Base-by-base conservation (phyloP, 2,329 filamentous ascomycete species). In the Scolecobasidium constrictum region DNA sequence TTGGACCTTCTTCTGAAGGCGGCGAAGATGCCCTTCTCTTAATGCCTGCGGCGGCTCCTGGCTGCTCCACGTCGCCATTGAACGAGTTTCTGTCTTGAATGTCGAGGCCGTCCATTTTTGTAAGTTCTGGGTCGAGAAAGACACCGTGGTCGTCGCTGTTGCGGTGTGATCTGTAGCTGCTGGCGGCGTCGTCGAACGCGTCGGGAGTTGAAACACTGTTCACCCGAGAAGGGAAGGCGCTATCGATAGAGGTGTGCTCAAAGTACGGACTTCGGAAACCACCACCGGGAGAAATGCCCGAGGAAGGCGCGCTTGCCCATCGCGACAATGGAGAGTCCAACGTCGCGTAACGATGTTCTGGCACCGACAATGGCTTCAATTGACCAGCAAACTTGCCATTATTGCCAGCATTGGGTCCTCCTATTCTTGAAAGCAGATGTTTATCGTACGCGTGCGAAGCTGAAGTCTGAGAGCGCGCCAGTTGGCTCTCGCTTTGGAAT, bases 1-100 rank as follows among this genome's bases (percentile, higher is more conserved):
- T 53, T 40, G 67, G 19, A 15, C 33, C 33, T 11, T 22, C 67
- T 52, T 79, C 76, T 44, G 71, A 67, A 31, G 77, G 77, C 16
- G 78, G 75, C 42, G 75, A 79, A 12, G 75, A 78, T 47, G 78
- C 78, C 45, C 77, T 69, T 54, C 78, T 68, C 58, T 82, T 83
- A 51, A 74, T 71, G 38, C 77, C 75, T 43, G 70, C 66, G 52
- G 66, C 71, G 18, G 66, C 62, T 4, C 54, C 57, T 36, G 54
- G 48, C 33, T 61, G 58, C 37, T 65, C 66, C 31, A 68, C 67
- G 15, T 68, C 63, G 22, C 58, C 64, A 20, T 59, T 60, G 35
- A 63, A 58, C 41, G 61, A 66, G 52, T 64, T 69, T 47, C 69
- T 64, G 45, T 77, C 73, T 47, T 73, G 69, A 48, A 75, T 66